phyloP scores from a whole-genome alignment of 176 grass and related monocot genomes.

The Cymbopogon citratus region DNA sequence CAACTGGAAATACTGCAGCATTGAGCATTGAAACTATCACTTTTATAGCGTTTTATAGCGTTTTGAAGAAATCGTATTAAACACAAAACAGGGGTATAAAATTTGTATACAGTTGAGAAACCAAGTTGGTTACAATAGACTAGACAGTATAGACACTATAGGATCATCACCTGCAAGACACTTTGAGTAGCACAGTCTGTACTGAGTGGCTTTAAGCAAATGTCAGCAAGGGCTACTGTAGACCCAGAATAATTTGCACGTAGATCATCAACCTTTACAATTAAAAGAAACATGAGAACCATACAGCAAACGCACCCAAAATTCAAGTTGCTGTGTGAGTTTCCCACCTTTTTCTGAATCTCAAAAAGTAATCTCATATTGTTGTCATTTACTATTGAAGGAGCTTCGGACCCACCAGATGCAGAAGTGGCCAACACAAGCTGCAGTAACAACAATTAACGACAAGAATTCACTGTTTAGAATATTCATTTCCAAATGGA shows the following conservation, averaged over 20 bases:
- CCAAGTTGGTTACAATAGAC: slow-evolving; percentile 13
- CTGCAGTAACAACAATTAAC: slow-evolving; percentile 42
- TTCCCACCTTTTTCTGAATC: slow-evolving; percentile 82
- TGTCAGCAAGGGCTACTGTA: slow-evolving; percentile 64
- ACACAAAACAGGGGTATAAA: slow-evolving; percentile 7
- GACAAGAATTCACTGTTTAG: background rate
- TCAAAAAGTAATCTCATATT: slow-evolving; percentile 90
- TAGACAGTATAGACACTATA: slow-evolving; percentile 3
- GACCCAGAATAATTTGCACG: slow-evolving; percentile 87
- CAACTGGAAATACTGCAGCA: slow-evolving; percentile 94
- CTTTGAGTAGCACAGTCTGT: slow-evolving; percentile 94
- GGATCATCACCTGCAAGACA: slow-evolving; percentile 78
- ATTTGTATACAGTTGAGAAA: slow-evolving; percentile 25
- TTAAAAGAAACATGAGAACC: slow-evolving; percentile 36
- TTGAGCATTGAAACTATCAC: slow-evolving; percentile 9
- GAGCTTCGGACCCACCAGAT: slow-evolving; percentile 33
- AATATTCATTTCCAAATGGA: slow-evolving; percentile 22
- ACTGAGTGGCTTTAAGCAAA: slow-evolving; percentile 90
- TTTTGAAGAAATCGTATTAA: slow-evolving; percentile 6
- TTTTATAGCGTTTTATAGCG: background rate
- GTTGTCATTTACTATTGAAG: slow-evolving; percentile 74
- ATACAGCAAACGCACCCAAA: slow-evolving; percentile 7
- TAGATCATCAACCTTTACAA: slow-evolving; percentile 73
- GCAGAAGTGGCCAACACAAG: slow-evolving; percentile 70
- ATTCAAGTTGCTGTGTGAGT: slow-evolving; percentile 19